Base-by-base conservation (phyloP, 768 basidiomycete species). In the Boletus rubropictus region DNA sequence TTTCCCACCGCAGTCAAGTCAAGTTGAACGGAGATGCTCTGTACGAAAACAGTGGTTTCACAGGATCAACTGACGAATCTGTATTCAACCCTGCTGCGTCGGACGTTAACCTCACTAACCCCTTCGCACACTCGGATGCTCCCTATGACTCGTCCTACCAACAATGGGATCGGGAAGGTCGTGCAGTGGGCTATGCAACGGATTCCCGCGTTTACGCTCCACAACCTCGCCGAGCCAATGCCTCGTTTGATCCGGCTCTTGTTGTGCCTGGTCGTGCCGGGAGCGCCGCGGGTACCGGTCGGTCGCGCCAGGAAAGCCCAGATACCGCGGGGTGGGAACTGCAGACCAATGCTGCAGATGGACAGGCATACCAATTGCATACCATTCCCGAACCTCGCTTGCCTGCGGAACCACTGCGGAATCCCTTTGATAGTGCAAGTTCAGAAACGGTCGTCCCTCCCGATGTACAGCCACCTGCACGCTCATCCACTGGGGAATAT, bases 201-300 rank as follows among this genome's bases (percentile, higher is more conserved):
- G 75, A 77, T 43, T 73, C 73, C 20, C 69, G 53, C 28, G 61
- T 82, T 44, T 64, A 75, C 33, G 77, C 79, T 9, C 81, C 82
- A 7, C 70, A 75, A 44, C 80, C 81, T 17, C 69, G 66, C 44
- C 56, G 61, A 31, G 53, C 49, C 21, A 52, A 50, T 14, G 21
- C 39, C 28, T 21, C 58, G 3, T 48, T 65, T 33, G 48, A 60
- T 12, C 14, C 54, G 7, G 48, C 45, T 28, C 20, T 63, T 2
- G 48, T 27, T 15, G 40, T 37, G 0, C 50, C 50, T 31, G 43
- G 52, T 31, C 57, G 48, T 33, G 11, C 46, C 6, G 54, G 43
- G 12, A 64, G 57, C 22, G 35, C 29, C 22, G 42, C 54, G 5
- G 52, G 29, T 29, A 44, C 47, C n/a, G 18, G 18, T 4, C 50